phyloP scores from a whole-genome alignment of 1,284 basidiomycete species.

The Cryptococcus depauperatus region DNA sequence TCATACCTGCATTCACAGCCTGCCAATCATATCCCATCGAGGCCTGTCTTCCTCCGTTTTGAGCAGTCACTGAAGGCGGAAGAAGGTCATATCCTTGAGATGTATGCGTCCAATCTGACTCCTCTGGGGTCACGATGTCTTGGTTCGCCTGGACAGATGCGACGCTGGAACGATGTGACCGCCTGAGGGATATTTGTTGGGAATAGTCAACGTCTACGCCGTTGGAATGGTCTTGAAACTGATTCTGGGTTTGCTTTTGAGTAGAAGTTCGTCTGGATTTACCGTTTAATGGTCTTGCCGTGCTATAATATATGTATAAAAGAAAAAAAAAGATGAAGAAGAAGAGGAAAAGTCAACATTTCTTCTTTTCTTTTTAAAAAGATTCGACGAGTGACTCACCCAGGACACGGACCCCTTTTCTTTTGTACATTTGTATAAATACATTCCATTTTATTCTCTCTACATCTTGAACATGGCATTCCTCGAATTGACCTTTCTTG shows the following conservation, averaged over 20 bases:
- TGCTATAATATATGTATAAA: conserved; percentile 5
- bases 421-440: conserved; percentile 39
- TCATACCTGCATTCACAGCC: background rate
- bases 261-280: conserved; percentile 9
- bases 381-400: too few relatives aligned
- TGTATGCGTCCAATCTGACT: background rate
- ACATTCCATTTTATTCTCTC: conserved; percentile 33
- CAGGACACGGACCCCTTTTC: conserved; percentile 40
- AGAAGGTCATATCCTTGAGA: too few relatives aligned
- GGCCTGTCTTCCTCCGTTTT: too few relatives aligned
- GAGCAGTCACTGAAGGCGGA: too few relatives aligned
- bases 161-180: conserved; percentile 15
- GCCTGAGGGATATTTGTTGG: background rate
- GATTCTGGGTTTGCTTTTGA: conserved; percentile 2
- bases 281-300: conserved; percentile 12
- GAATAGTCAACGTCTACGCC: background rate
- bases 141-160: conserved; percentile 4
- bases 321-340: background rate
- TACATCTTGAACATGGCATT: conserved; percentile 33
- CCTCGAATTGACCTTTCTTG: conserved; percentile 12
- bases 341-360: too few relatives aligned
- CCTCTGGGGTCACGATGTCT: conserved; percentile 1
- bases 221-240: background rate
- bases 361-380: too few relatives aligned
- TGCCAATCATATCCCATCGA: background rate